These are phyloP conservation scores for Boletellus ananiceps DNA, from an alignment of 768 basidiomycete genomes.

Conservation along the genomic window DNA sequence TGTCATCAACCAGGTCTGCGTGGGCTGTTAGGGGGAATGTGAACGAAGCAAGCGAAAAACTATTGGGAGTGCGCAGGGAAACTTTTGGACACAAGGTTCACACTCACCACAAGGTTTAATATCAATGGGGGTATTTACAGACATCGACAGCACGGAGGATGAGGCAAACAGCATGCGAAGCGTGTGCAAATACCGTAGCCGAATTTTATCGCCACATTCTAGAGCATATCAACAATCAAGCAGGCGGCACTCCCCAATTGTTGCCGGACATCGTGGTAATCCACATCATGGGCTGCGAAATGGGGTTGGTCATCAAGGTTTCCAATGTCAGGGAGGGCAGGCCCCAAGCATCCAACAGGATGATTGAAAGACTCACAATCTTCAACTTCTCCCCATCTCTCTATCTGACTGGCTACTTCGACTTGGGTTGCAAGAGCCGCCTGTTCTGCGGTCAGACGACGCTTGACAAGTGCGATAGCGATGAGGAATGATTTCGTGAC, in stretches of 20 bases:
- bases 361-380: slow-evolving; percentile 66
- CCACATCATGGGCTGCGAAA: slow-evolving; percentile 88
- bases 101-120: slow-evolving; percentile 16
- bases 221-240: slow-evolving; percentile 39
- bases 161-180: slow-evolving; percentile 4
- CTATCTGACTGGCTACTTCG: slow-evolving; percentile 93
- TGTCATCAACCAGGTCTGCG: slow-evolving; percentile 6
- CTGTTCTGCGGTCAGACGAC: slow-evolving; percentile 72
- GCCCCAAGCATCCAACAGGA: slow-evolving; percentile 6
- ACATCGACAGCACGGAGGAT: slow-evolving; percentile 4
- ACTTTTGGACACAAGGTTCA: slow-evolving; percentile 3
- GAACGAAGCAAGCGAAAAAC: slow-evolving; percentile 7
- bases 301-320: slow-evolving; percentile 12
- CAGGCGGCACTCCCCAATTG: slow-evolving; percentile 80
- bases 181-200: slow-evolving; percentile 3
- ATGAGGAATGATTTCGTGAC: slow-evolving; percentile 89
- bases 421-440: slow-evolving; percentile 84
- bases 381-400: slow-evolving; percentile 99
- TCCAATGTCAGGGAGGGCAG: not conserved
- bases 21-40: slow-evolving; percentile 6
- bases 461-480: slow-evolving; percentile 76
- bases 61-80: slow-evolving; percentile 3
- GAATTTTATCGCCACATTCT: slow-evolving; percentile 12
- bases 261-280: slow-evolving; percentile 88
- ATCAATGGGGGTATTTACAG: slow-evolving; percentile 15